phyloP scores from a whole-genome alignment of 306 rosid genomes.

The Vigna hirtella region DNA sequence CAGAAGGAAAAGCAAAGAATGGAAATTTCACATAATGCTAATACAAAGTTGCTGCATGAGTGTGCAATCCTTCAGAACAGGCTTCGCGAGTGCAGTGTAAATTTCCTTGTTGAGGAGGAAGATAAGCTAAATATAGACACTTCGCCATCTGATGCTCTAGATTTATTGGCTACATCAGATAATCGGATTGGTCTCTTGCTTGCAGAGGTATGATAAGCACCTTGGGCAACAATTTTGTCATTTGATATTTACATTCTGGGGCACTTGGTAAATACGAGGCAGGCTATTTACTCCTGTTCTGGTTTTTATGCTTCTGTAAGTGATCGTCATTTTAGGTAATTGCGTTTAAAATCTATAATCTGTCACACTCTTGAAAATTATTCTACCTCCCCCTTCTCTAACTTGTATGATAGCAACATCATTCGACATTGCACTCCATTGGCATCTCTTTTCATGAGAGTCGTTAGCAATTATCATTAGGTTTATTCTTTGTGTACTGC shows the following conservation, averaged over 20 bases:
- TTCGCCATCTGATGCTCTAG: conserved; percentile 80
- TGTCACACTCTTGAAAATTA: background rate
- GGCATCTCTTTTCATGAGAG: conserved; percentile 27
- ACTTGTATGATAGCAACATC: background rate
- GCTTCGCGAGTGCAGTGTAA: conserved; percentile 87
- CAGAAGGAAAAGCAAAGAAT: conserved; percentile 75
- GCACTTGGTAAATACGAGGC: background rate
- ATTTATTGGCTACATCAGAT: conserved; percentile 82
- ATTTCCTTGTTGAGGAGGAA: conserved; percentile 89
- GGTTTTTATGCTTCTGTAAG: conserved; percentile 34
- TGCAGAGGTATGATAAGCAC: conserved; percentile 72
- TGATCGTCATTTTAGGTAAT: conserved; percentile 26
- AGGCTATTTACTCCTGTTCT: background rate
- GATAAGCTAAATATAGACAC: conserved; percentile 77
- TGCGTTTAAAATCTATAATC: background rate
- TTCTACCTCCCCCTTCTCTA: background rate
- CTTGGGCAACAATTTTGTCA: conserved; percentile 25
- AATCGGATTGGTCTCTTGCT: conserved; percentile 89
- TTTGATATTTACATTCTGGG: conserved; percentile 16
- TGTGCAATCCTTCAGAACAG: conserved; percentile 82
- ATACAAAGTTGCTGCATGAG: conserved; percentile 81
- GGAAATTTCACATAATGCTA: conserved; percentile 60
- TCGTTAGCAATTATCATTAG: conserved; percentile 11
- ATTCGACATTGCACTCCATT: background rate
- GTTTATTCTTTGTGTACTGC: conserved; percentile 24